These are phyloP conservation scores for Fusarium buharicum DNA, from an alignment of 2,329 filamentous ascomycete genomes.

Conservation along the genomic window DNA sequence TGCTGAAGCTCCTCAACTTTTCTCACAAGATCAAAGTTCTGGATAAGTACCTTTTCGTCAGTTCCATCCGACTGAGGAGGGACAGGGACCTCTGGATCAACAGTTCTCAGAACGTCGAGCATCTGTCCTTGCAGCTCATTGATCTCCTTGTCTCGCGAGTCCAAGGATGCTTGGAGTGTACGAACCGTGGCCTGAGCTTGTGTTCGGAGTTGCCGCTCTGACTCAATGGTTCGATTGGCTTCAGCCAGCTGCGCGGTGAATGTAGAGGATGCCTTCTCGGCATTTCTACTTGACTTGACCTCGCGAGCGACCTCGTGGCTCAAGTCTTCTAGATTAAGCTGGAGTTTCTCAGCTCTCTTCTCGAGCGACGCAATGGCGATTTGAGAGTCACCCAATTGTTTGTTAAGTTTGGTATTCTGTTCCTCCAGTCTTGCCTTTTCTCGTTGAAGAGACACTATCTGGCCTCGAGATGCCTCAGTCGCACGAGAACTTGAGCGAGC, in stretches of 20 bases:
- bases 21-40: slow-evolving; percentile 84
- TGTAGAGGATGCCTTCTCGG: slow-evolving; percentile 86
- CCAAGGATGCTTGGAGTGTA: slow-evolving; percentile 80
- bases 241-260: slow-evolving; percentile 87
- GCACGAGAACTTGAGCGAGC: slow-evolving; percentile 88
- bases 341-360: slow-evolving; percentile 93
- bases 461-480: slow-evolving; percentile 82
- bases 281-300: slow-evolving; percentile 87
- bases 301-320: slow-evolving; percentile 92
- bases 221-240: slow-evolving; percentile 87
- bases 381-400: slow-evolving; percentile 87
- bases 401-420: slow-evolving; percentile 80
- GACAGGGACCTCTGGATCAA: slow-evolving; percentile 78
- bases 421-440: slow-evolving; percentile 88
- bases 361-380: slow-evolving; percentile 84
- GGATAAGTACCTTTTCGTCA: slow-evolving; percentile 74
- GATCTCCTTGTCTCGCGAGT: slow-evolving; percentile 82
- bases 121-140: slow-evolving; percentile 82
- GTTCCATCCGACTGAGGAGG: slow-evolving; percentile 67
- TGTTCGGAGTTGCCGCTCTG: slow-evolving; percentile 83
- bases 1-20: slow-evolving; percentile 91
- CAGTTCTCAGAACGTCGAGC: slow-evolving; percentile 83
- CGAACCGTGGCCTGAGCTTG: slow-evolving; percentile 89
- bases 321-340: slow-evolving; percentile 87
- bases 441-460: slow-evolving; percentile 78